phyloP scores from a whole-genome alignment of 768 basidiomycete genomes.

The Lentinula aciculospora region DNA sequence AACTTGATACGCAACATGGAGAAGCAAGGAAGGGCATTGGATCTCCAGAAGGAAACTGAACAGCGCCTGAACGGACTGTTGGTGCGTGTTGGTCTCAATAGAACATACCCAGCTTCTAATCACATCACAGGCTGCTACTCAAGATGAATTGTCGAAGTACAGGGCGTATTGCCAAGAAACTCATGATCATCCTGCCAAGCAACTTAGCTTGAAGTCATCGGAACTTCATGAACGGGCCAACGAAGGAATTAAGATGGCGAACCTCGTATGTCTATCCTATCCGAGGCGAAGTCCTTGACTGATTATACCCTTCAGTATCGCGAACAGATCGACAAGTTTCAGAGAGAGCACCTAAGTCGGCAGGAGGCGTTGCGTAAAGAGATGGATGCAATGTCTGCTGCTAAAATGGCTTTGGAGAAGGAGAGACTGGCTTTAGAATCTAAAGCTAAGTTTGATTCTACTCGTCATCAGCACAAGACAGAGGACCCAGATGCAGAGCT shows the following conservation, averaged over 20 bases:
- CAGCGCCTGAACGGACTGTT: conserved; percentile 52
- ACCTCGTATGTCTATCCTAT: neutral
- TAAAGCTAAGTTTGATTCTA: conserved; percentile 14
- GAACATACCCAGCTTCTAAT: neutral
- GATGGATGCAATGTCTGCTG: neutral
- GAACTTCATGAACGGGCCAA: neutral
- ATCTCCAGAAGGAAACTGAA: conserved; percentile 60
- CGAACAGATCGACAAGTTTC: conserved; percentile 20
- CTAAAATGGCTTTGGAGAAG: neutral
- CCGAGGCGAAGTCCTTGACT: neutral
- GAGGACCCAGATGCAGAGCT: conserved; percentile 49
- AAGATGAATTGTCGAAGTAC: neutral
- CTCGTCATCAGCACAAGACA: conserved; percentile 25
- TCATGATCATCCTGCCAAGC: neutral
- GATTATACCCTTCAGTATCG: neutral
- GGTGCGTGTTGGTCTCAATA: conserved; percentile 31
- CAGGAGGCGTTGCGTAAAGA: conserved; percentile 3
- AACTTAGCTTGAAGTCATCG: neutral
- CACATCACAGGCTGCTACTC: neutral
- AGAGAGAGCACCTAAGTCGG: conserved; percentile 17
- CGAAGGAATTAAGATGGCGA: neutral
- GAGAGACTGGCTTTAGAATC: conserved; percentile 5
- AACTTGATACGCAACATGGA: conserved; percentile 43
- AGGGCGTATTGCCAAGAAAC: neutral
- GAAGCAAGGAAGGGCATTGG: conserved; percentile 51